phyloP scores from a whole-genome alignment of 257 asterid species.

The Solanum pimpinellifolium region DNA sequence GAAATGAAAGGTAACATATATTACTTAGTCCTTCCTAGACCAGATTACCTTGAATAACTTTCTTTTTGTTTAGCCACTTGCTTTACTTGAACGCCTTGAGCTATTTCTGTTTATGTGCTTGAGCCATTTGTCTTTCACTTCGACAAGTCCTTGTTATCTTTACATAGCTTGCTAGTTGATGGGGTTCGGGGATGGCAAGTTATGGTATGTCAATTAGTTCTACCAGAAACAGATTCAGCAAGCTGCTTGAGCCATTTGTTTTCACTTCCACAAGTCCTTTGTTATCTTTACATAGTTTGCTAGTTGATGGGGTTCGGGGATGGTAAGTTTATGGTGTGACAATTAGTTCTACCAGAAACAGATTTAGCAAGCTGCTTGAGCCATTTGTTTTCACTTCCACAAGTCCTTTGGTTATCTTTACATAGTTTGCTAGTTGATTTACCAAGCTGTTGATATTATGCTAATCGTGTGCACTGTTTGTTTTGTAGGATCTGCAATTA shows the following conservation, averaged over 20 bases:
- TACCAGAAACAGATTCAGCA: not conserved
- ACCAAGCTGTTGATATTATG: not conserved
- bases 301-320: too few species aligned
- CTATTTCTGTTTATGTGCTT: not conserved
- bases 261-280: not conserved
- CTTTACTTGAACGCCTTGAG: not conserved
- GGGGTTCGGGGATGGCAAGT: too few species aligned
- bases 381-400: too few species aligned
- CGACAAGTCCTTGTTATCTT: not conserved
- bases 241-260: not conserved
- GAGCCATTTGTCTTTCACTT: not conserved
- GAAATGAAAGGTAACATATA: conserved; percentile 43
- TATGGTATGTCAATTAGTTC: not conserved
- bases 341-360: not conserved
- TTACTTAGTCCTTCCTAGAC: not conserved
- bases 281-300: too few species aligned
- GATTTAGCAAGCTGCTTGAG: too few species aligned
- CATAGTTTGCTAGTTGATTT: too few species aligned
- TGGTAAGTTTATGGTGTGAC: not conserved
- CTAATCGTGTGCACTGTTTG: not conserved
- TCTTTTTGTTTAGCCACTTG: not conserved
- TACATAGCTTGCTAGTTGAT: too few species aligned
- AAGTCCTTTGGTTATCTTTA: too few species aligned
- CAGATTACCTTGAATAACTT: not conserved
- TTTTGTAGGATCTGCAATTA: conserved; percentile 35